These are phyloP conservation scores for Penicillium sp. DNA, from an alignment of 2,329 filamentous ascomycete genomes.

Conservation along the genomic window DNA sequence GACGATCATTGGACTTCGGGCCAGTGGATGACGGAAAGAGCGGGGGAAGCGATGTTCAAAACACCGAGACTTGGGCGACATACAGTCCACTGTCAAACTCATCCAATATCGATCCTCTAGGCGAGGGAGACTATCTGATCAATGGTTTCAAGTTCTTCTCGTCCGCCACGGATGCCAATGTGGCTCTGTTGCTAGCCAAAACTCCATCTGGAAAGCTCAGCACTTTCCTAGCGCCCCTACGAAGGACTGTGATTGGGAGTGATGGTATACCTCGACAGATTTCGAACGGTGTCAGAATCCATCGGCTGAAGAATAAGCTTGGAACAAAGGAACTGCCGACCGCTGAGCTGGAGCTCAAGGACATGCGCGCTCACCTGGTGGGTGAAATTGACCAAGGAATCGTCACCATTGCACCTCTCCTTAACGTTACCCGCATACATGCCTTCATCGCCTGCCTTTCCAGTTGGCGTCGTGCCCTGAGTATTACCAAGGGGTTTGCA, in stretches of 20 bases:
- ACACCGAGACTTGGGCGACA: constrained; percentile 33
- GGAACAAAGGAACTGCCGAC: constrained; percentile 59
- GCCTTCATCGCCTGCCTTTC: constrained; percentile 38
- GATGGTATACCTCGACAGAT: constrained; percentile 37
- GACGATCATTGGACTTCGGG: constrained; percentile 33
- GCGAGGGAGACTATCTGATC: constrained; percentile 41
- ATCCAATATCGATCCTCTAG: constrained; percentile 9
- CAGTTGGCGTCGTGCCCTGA: constrained; percentile 38
- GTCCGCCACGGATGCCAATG: constrained; percentile 60
- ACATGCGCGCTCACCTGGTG: constrained; percentile 61
- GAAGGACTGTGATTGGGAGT: constrained; percentile 30
- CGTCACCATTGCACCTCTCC: constrained; percentile 61
- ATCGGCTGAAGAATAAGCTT: constrained; percentile 66
- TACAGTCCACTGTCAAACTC: constrained; percentile 19
- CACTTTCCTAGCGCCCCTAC: constrained; percentile 62
- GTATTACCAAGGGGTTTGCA: constrained; percentile 41
- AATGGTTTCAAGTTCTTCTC: constrained; percentile 70
- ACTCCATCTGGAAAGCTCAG: constrained; percentile 52
- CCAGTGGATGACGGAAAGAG: constrained; percentile 39
- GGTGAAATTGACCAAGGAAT: constrained; percentile 63
- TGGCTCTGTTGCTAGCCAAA: constrained; percentile 60
- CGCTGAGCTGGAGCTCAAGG: constrained; percentile 62
- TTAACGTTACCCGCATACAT: constrained; percentile 58
- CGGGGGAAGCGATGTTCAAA: constrained; percentile 35
- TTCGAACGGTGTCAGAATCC: constrained; percentile 60